Conservation (phyloP, 1,284 basidiomycete species). For the Rhodotorula sp. region DNA sequence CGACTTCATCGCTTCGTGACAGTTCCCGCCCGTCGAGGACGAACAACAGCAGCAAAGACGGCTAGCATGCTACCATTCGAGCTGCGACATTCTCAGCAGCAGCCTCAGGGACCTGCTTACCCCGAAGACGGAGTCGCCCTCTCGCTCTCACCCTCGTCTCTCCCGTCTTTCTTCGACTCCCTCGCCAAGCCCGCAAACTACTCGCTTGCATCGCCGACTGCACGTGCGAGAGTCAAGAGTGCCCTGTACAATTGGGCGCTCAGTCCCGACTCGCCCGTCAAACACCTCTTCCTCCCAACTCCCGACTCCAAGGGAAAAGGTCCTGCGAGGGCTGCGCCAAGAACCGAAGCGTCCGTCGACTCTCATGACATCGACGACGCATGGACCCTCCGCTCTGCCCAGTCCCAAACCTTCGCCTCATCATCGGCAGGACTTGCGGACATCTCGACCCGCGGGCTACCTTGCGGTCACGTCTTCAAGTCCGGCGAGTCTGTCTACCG, state of each 20-base stretch:
- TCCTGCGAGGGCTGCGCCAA: not conserved
- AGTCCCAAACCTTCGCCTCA: not conserved
- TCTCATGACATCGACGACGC: no score
- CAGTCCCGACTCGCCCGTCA: not conserved
- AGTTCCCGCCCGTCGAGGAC: not conserved
- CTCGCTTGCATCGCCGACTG: not conserved
- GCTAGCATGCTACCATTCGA: not conserved
- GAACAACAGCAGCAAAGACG: not conserved
- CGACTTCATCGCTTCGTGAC: no score
- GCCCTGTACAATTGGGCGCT: conserved; percentile 13
- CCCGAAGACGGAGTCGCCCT: not conserved
- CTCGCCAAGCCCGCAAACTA: conserved; percentile 7
- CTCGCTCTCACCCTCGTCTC: not conserved
- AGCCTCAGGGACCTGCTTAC: not conserved
- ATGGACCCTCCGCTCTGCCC: no score
- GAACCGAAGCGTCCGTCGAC: no score
- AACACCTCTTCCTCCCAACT: not conserved
- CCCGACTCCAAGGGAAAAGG: not conserved
- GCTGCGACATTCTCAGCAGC: not conserved
- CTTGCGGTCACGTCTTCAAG: conserved; percentile 46
- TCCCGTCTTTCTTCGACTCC: conserved; percentile 7
- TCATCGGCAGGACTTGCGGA: not conserved
- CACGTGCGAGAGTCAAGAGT: not conserved
- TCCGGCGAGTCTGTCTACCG: conserved; percentile 46
- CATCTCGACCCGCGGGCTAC: conserved; percentile 19